Percentiles rank a stretch among this genome's conserved stretches.
Evolutionary conservation across 352 stramenopile genomes (phyloP).

Genomic region (Pythium myriotylum): DNA sequence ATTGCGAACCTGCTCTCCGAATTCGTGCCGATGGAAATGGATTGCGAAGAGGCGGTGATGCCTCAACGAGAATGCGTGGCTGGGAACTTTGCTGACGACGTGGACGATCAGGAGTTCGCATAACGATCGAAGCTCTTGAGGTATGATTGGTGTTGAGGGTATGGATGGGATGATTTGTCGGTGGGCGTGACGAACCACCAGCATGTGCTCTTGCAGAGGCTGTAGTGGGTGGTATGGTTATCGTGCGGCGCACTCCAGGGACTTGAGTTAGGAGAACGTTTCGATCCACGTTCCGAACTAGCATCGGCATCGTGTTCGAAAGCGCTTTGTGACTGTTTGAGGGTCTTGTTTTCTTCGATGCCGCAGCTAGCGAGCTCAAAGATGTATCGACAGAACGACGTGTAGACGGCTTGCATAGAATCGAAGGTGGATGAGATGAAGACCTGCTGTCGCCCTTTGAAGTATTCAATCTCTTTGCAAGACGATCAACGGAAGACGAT

Average conservation of each 20-base stretch:
- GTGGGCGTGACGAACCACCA: no score
- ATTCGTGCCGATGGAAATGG: constrained; percentile 31
- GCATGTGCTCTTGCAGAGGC: not conserved
- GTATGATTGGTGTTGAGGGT: constrained; percentile 12
- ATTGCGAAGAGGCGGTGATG: constrained; percentile 73
- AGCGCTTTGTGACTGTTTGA: constrained; percentile 13
- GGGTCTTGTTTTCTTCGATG: constrained; percentile 21
- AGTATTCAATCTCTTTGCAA: no score
- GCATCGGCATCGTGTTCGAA: constrained; percentile 24
- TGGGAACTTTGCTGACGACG: constrained; percentile 47
- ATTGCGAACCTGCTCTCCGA: constrained; percentile 23
- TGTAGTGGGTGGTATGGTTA: no score
- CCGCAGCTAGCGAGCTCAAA: constrained; percentile 21
- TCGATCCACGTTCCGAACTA: constrained; percentile 38
- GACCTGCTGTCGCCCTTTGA: no score
- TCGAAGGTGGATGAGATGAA: not conserved
- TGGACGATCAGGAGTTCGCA: constrained; percentile 79
- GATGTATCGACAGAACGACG: constrained; percentile 4
- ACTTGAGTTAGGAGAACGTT: constrained; percentile 18
- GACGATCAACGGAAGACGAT: no score
- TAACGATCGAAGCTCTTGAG: constrained; percentile 46
- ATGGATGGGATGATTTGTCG: not conserved
- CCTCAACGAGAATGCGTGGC: constrained; percentile 64
- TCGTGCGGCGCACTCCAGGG: no score
- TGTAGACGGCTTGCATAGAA: constrained; percentile 8